Percentiles rank a stretch among this genome's conserved stretches.
Evolutionary conservation across 306 rosid species (phyloP).

Genomic region (Ceratonia siliqua): DNA sequence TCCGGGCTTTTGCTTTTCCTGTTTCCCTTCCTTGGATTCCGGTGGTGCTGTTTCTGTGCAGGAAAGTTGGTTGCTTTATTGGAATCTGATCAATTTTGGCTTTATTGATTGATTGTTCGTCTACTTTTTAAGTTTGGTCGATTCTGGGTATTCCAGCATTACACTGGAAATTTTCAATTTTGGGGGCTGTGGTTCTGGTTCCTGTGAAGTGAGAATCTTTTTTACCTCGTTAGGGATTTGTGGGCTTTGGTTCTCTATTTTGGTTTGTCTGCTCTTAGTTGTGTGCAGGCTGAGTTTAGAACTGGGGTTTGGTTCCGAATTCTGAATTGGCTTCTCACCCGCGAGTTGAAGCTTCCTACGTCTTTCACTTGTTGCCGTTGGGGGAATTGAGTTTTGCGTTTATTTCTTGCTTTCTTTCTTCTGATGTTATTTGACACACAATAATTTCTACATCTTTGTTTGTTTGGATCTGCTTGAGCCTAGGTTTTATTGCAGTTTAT

Average conservation of each 20-base stretch:
- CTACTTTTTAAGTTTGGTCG: conserved; percentile 27
- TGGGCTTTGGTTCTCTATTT: conserved; percentile 33
- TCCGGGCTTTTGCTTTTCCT: conserved; percentile 42
- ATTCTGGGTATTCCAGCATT: conserved; percentile 17
- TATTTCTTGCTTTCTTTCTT: neutral
- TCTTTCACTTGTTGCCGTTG: too few relatives aligned
- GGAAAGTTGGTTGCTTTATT: conserved; percentile 44
- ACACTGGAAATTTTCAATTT: conserved; percentile 26
- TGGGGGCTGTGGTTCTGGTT: conserved; percentile 29
- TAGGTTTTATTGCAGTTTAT: conserved; percentile 16
- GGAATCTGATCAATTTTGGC: conserved; percentile 47
- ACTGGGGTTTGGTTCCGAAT: conserved; percentile 13
- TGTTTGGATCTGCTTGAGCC: conserved; percentile 34
- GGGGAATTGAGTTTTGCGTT: conserved; percentile 31
- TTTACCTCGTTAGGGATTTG: neutral
- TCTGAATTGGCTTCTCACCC: conserved; percentile 22
- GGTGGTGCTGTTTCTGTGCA: conserved; percentile 39
- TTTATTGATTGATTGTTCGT: conserved; percentile 29
- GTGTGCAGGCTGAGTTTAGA: conserved; percentile 20
- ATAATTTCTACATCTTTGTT: neutral
- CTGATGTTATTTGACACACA: conserved; percentile 11
- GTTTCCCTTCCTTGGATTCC: conserved; percentile 61
- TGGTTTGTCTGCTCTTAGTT: conserved; percentile 5
- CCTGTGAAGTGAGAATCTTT: conserved; percentile 31
- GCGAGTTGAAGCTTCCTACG: too few relatives aligned